A percentile compares a stretch with the other conserved stretches of the same genome.
phyloP scores from a whole-genome alignment of 2,329 filamentous ascomycete genomes.

The Venturiaceae sp. region DNA sequence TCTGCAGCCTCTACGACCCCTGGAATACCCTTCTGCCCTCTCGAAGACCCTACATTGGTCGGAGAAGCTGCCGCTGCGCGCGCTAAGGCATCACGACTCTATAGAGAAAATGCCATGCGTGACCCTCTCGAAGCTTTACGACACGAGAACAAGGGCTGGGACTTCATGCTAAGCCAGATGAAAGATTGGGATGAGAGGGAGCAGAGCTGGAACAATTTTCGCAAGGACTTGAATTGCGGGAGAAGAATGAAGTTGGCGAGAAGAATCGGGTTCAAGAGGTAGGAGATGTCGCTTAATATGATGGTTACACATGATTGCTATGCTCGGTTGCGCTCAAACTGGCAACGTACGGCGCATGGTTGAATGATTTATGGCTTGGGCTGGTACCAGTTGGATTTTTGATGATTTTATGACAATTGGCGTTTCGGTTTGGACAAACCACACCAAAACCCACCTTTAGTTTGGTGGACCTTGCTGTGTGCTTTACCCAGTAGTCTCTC shows the following conservation, averaged over 20 bases:
- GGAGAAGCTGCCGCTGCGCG: conserved; percentile 53
- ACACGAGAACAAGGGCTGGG: conserved; percentile 27
- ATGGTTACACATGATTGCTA: not conserved
- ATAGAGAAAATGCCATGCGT: conserved; percentile 35
- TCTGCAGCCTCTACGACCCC: not conserved
- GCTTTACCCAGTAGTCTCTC: too few relatives aligned
- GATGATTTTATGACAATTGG: not conserved
- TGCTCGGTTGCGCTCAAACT: too few relatives aligned
- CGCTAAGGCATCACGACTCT: conserved; percentile 45
- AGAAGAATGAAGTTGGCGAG: not conserved
- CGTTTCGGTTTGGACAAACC: not conserved
- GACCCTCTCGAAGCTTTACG: conserved; percentile 17
- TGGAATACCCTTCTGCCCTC: conserved; percentile 32
- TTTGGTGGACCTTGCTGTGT: too few relatives aligned
- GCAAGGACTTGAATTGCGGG: conserved; percentile 11
- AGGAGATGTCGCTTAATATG: not conserved
- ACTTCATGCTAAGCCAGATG: conserved; percentile 33
- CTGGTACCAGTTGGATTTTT: not conserved
- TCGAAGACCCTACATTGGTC: conserved; percentile 59
- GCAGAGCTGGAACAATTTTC: conserved; percentile 23
- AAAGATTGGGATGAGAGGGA: conserved; percentile 30
- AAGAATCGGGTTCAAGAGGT: conserved; percentile 1
- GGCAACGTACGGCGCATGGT: too few relatives aligned
- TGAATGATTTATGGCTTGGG: not conserved
- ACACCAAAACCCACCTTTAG: too few relatives aligned